Base-by-base conservation (phyloP, 768 basidiomycete species). In the Paxillus ammoniavirescens region DNA sequence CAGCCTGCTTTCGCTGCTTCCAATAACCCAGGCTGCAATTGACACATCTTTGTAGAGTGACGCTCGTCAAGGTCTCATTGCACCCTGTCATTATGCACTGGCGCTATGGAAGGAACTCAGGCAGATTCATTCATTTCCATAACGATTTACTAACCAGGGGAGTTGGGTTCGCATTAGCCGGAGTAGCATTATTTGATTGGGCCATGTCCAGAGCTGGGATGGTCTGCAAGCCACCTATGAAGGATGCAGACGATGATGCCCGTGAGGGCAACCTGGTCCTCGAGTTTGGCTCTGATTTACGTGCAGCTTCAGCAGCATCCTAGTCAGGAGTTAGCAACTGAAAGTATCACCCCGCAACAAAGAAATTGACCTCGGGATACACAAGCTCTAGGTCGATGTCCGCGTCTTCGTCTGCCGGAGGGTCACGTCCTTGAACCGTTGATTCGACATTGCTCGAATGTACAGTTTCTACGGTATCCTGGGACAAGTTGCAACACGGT, bases 281-380 rank as follows among this genome's bases (percentile, higher is more conserved):
- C 5, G 36, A 15, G 33, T 38, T 54, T 3, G 47, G 10, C 6
- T 18, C 14, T 4, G 43, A 5, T 2, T 31, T 13, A 2, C 9
- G 15, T 12, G 15, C 38, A 8, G 12, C 3, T 5, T 55, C 44
- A 7, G 10, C 35, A 14, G 12, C 35, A 28, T 66, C 61, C 64
- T 66, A 15, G 23, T 8, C 21, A 38, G 17, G 10, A 9, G 13
- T 38, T n/a, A 62, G 47, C 59, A 46, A 40, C 42, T 31, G 30
- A 21, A 8, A 13, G 17, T 0, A 15, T 12, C 35, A 5, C 35
- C 7, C 5, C 3, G 36, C 50, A 8, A 1, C 26, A 37, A 13
- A 30, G 23, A 28, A 38, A 46, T 60, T 37, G 17, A 67, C 66
- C 21, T 65, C 58, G 10, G 67, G 65, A 53, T 69, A 69, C 0